These are phyloP conservation scores for Phaeolepiota aurea DNA, from an alignment of 768 basidiomycete species.

Conservation along the genomic window DNA sequence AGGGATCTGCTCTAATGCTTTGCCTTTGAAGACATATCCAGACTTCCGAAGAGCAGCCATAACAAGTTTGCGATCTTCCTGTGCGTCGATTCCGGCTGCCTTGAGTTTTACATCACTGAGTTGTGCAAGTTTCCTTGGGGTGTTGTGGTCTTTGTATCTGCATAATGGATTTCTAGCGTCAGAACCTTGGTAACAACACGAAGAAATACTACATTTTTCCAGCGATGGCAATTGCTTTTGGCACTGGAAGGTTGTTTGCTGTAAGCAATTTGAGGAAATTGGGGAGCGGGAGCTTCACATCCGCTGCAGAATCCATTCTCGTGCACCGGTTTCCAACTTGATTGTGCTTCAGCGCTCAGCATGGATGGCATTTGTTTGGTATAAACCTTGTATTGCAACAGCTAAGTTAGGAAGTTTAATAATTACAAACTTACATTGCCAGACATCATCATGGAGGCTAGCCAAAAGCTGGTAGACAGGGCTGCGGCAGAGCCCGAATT, in stretches of 20 bases:
- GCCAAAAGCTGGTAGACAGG: too few species aligned
- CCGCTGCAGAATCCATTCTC: neutral
- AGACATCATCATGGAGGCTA: too few species aligned
- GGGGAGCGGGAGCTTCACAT: slow-evolving; percentile 47
- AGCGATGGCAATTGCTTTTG: slow-evolving; percentile 63
- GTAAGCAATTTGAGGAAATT: slow-evolving; percentile 62
- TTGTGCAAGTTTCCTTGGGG: slow-evolving; percentile 43
- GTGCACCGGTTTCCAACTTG: too few species aligned
- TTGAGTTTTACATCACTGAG: slow-evolving; percentile 55
- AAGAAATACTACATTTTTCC: slow-evolving; percentile 51
- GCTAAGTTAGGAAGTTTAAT: too few species aligned
- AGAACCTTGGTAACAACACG: neutral
- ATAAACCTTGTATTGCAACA: too few species aligned
- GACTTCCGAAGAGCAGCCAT: slow-evolving; percentile 55
- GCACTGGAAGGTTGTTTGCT: slow-evolving; percentile 42
- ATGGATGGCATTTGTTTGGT: neutral
- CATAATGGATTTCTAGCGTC: neutral
- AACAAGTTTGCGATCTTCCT: slow-evolving; percentile 55
- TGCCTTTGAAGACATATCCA: slow-evolving; percentile 38
- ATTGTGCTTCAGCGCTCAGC: too few species aligned
- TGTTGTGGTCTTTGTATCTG: slow-evolving; percentile 70
- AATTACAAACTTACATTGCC: too few species aligned
- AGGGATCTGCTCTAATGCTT: slow-evolving; percentile 11
- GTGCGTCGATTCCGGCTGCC: slow-evolving; percentile 49
- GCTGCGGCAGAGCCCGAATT: slow-evolving; percentile 26